Evolutionary conservation across 2,329 filamentous ascomycete species (phyloP).

Genomic region (Colletotrichum musae): DNA sequence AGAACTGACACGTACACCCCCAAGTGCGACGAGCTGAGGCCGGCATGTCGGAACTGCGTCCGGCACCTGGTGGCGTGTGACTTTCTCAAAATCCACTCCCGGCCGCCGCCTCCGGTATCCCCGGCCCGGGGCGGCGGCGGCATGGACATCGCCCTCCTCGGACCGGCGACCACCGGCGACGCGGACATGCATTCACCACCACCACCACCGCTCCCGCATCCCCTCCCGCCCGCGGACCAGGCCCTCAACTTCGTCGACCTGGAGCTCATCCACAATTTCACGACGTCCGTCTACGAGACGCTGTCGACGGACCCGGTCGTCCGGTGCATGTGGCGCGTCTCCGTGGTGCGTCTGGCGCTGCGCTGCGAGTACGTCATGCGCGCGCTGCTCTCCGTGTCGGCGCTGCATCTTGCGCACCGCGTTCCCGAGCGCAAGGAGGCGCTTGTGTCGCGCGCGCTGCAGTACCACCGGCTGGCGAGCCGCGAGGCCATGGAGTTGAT

Average conservation of each 20-base stretch:
- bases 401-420: conserved; percentile 62
- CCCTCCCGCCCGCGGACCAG: conserved; percentile 36
- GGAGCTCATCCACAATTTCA: conserved; percentile 69
- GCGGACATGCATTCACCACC: not conserved
- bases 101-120: not conserved
- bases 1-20: not conserved
- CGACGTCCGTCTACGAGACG: conserved; percentile 62
- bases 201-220: not conserved
- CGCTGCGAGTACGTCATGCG: conserved; percentile 63
- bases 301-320: conserved; percentile 58
- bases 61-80: conserved; percentile 47
- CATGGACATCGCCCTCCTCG: conserved; percentile 20
- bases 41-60: conserved; percentile 46
- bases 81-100: conserved; percentile 40
- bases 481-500: conserved; percentile 41
- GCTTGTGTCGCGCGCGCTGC: conserved; percentile 49
- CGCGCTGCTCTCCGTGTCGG: conserved; percentile 64
- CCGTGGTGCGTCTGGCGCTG: conserved; percentile 62
- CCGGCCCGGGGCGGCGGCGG: not conserved
- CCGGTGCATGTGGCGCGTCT: conserved; percentile 62
- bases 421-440: conserved; percentile 52
- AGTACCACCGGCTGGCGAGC: conserved; percentile 37
- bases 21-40: conserved; percentile 48
- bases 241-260: conserved; percentile 60
- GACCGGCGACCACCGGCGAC: not conserved